These are phyloP conservation scores for Venturia asperata DNA, from an alignment of 2,329 filamentous ascomycete genomes.

Conservation along the genomic window DNA sequence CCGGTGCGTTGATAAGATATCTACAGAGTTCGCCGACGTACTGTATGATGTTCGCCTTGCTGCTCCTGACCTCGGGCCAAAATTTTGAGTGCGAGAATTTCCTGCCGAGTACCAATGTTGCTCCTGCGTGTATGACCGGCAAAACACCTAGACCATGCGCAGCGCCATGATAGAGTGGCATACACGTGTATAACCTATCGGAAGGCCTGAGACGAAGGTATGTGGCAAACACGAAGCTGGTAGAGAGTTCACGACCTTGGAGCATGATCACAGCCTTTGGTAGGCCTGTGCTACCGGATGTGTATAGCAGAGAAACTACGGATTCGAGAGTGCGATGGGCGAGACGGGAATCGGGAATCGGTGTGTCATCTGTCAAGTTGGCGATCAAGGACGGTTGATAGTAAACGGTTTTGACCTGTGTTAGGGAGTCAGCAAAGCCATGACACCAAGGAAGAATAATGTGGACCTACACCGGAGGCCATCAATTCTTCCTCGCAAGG, in stretches of 20 bases:
- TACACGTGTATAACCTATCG: constrained; percentile 32
- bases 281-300: constrained; percentile 32
- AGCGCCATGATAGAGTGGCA: constrained; percentile 31
- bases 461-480: neutral
- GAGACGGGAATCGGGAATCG: constrained; percentile 21
- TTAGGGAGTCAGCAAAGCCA: neutral
- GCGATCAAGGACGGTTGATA: constrained; percentile 22
- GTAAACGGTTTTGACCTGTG: constrained; percentile 13
- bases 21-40: constrained; percentile 35
- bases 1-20: constrained; percentile 31
- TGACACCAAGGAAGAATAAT: too few species aligned
- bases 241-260: constrained; percentile 28
- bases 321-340: constrained; percentile 28
- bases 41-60: constrained; percentile 30
- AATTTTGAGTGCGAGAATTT: constrained; percentile 32
- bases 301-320: constrained; percentile 31
- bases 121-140: constrained; percentile 28
- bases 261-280: constrained; percentile 28
- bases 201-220: constrained; percentile 28
- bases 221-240: constrained; percentile 24
- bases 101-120: constrained; percentile 17
- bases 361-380: constrained; percentile 26
- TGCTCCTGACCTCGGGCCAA: constrained; percentile 32
- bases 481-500: constrained; percentile 22
- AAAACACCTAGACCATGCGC: constrained; percentile 26